Conservation (phyloP, 176 grass and related monocot species). For the Triticum turgidum region DNA sequence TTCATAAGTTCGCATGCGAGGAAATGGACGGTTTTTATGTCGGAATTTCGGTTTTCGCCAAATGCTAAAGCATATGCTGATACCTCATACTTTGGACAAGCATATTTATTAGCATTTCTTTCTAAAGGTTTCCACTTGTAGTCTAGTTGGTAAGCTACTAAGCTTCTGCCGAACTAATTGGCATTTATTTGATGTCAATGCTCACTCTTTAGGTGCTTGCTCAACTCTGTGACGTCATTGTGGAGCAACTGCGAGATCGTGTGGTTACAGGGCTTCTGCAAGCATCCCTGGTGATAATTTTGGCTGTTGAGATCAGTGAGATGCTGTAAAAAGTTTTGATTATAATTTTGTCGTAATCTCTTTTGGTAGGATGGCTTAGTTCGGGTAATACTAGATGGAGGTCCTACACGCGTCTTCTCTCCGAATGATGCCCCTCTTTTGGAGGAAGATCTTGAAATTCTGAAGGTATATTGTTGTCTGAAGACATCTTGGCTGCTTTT, state of each 20-base stretch:
- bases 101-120: conserved; percentile 14
- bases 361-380: conserved; percentile 81
- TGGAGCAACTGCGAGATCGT: conserved; percentile 90
- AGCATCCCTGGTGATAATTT: conserved; percentile 81
- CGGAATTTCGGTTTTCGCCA: neutral
- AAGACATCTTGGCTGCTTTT: too few relatives aligned
- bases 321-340: conserved; percentile 11
- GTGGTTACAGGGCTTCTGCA: conserved; percentile 96
- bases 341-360: conserved; percentile 26
- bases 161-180: conserved; percentile 19
- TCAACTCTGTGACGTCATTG: conserved; percentile 83
- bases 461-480: conserved; percentile 50
- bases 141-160: conserved; percentile 14
- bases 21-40: neutral
- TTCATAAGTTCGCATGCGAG: conserved; percentile 17
- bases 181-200: conserved; percentile 9
- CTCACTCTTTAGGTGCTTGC: conserved; percentile 75
- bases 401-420: conserved; percentile 75
- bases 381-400: conserved; percentile 95
- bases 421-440: conserved; percentile 71
- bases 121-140: neutral
- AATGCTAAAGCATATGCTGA: conserved; percentile 17
- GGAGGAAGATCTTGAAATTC: conserved; percentile 95
- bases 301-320: conserved; percentile 7
- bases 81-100: conserved; percentile 2